Evolutionary conservation across 2,329 filamentous ascomycete species (phyloP), one percentile per base, ranked within the genome.

Genomic region (Malbranchea zuffiana): DNA sequence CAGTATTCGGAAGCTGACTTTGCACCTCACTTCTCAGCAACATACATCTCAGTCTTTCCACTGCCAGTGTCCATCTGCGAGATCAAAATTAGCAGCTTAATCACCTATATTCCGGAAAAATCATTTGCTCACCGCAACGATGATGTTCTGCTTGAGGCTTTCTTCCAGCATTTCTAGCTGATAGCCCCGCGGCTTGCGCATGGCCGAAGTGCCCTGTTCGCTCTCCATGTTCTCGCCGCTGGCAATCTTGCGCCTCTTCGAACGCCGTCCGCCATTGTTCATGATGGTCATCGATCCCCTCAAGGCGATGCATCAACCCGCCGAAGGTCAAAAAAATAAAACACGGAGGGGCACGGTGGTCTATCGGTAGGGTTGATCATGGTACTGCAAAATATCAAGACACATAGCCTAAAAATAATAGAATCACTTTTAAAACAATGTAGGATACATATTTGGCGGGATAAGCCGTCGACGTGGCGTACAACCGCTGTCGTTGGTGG

Each of bases 21-120:
- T 12, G 18, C 24, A 27, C n/a, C 10, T 17, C 18, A 24, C 11
- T 12, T 10, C 12, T 5, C 10, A 15, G 6, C 16, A 10, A 32
- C 27, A 7, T 69, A 83, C 80, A 86, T 72, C 46, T 80, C 76
- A 3, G 82, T 86, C 55, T 87, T 87, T 2, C 82, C 82, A 45
- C 74, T 83, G 1, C 82, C 82, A 0, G 82, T 87, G 44, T 82
- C 80, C 81, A 86, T 86, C 79, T 81, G n/a, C n/a, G n/a, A 37
- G 17, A 33, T 26, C 19, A n/a, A 28, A 11, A 30, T 26, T 12
- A 31, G 7, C 21, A 20, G 17, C 25, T n/a, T n/a, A n/a, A 8
- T 12, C 18, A 20, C 37, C 25, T 17, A 35, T 25, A 16, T 42
- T 27, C 41, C 30, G 28, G 6, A 23, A 19, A 6, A 7, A 10